phyloP scores from a whole-genome alignment of 768 basidiomycete species.

The Tylopilus subfusipes region DNA sequence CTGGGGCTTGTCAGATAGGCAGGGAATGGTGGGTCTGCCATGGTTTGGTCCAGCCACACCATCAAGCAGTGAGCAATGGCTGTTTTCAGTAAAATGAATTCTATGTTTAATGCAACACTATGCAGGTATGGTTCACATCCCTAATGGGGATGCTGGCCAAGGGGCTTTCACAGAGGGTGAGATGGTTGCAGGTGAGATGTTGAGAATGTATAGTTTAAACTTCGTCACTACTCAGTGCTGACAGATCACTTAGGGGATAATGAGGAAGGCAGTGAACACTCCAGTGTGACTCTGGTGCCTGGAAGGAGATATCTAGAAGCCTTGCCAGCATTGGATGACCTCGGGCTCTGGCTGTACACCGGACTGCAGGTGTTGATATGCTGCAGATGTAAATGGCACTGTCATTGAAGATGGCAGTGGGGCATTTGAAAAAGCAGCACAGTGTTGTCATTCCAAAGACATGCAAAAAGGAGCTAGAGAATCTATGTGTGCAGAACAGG shows the following conservation, averaged over 20 bases:
- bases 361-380: background rate
- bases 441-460: background rate
- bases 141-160: background rate
- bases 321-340: background rate
- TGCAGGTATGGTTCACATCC: background rate
- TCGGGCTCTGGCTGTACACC: background rate
- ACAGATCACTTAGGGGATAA: background rate
- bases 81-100: background rate
- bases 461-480: background rate
- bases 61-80: background rate
- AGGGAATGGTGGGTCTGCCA: background rate
- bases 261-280: background rate
- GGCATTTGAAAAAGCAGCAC: background rate
- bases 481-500: background rate
- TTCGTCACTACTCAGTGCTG: background rate
- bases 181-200: background rate
- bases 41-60: background rate
- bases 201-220: background rate
- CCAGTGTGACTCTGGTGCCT: background rate
- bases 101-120: background rate
- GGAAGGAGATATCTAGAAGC: background rate
- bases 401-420: background rate
- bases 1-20: background rate
- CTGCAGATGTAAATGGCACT: background rate
- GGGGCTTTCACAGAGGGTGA: background rate